Evolutionary conservation across 768 basidiomycete genomes (phyloP), one percentile per base, ranked within the genome.

Genomic region (Boletus coccyginus): DNA sequence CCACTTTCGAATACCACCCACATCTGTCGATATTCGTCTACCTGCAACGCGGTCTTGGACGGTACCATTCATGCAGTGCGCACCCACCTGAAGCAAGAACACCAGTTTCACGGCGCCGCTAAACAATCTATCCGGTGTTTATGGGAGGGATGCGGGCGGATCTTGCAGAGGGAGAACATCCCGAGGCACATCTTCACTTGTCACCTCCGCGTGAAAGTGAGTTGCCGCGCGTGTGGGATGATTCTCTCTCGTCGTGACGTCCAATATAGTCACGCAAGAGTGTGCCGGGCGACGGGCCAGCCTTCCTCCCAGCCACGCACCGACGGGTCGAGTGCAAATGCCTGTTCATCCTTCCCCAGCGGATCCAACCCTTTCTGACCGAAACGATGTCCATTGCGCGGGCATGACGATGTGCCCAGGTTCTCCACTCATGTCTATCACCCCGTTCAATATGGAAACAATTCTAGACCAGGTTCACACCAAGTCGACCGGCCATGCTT

Each of bases 171-270:
- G 17, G 66, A 65, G 36, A 67, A 48, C 16, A 16, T 67, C 5
- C 50, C 61, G 0, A 50, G 66, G 17, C 66, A 67, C 24, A 62
- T 67, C 10, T 24, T 65, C 1, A 36, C 57, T 2, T 11, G 52
- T 38, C 66, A 67, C 38, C 39, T 67, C 13, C 52, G 27, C 1
- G 45, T 65, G 29, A 59, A 53, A 47, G 58, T 57, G 47, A 11
- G 2, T 5, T 67, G 66, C 43, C 14, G 3, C 6, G 11, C 2
- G 2, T 67, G 66, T 29, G 63, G 63, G 1, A 7, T 50, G 9
- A 11, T 35, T 13, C 59, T 67, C 33, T 68, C 63, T 39, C 62
- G 66, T 5, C 36, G 45, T 10, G 66, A 67, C 35, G 61, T 67
- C 49, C 59, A 36, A 24, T 46, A 42, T 1, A 59, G 45, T 16